Evolutionary conservation across 257 asterid species (phyloP).

Genomic region (Rehmannia glutinosa): DNA sequence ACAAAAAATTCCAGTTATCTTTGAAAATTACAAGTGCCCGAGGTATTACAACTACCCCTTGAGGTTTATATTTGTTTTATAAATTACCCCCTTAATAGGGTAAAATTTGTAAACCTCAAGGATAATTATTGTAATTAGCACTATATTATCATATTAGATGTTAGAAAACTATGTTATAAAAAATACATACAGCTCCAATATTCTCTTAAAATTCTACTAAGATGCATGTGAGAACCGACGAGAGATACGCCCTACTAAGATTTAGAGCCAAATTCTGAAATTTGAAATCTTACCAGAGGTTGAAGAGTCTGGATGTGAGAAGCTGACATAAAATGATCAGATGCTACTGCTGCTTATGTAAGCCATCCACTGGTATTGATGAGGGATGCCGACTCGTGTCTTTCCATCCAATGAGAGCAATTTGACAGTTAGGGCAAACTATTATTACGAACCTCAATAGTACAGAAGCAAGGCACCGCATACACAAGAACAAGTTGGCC

Average conservation of each 20-base stretch:
- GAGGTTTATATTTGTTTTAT: too few relatives aligned
- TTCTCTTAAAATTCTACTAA: constrained; percentile 12
- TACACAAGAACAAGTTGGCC: not conserved
- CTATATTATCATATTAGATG: not conserved
- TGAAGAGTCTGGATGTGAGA: too few relatives aligned
- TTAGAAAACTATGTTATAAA: not conserved
- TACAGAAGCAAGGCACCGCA: constrained; percentile 8
- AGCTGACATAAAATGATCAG: too few relatives aligned
- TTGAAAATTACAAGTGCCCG: too few relatives aligned
- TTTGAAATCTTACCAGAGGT: constrained; percentile 27
- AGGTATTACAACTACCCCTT: too few relatives aligned
- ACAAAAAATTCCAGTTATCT: too few relatives aligned
- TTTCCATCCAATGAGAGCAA: constrained; percentile 30
- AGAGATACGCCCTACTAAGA: constrained; percentile 17
- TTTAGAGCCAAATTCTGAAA: constrained; percentile 23
- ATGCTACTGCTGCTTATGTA: too few relatives aligned
- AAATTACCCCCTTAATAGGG: too few relatives aligned
- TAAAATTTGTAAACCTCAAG: too few relatives aligned
- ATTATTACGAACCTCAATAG: constrained; percentile 3
- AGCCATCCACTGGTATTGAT: too few relatives aligned
- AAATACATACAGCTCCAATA: too few relatives aligned
- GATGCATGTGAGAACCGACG: constrained; percentile 7
- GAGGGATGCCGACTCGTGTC: constrained; percentile 42
- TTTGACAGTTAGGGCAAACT: constrained; percentile 7
- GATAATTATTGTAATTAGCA: too few relatives aligned